Base-by-base conservation (phyloP, 768 basidiomycete genomes). In the Hypsizygus marmoreus region DNA sequence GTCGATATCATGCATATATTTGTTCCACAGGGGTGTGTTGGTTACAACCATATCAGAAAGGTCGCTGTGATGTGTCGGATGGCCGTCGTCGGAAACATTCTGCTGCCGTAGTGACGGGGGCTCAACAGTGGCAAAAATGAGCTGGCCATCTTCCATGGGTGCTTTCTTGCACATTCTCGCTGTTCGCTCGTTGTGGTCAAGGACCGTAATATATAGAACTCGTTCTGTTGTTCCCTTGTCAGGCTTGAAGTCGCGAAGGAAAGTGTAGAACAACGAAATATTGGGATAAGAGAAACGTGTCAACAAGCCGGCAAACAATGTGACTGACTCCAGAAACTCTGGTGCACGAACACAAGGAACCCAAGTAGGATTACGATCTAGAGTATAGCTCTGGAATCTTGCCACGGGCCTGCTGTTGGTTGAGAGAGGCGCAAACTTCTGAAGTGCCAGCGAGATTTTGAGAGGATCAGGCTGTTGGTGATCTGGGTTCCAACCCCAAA, bases 401-500 rank as follows among this genome's bases (percentile, higher is more conserved):
- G n/a, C n/a, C n/a, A n/a, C n/a, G 25, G 34, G n/a, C 16, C 40
- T 37, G 7, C 25, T 22, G 12, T 20, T 31, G 3, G 47, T 32
- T 16, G 41, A 29, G 20, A 43, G 28, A 5, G 34, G 47, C 2
- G 35, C n/a, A 22, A 19, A 6, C 6, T 24, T n/a, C n/a, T 39
- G 35, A 20, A 33, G 40, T 16, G 23, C 16, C 8, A 51, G 16
- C 3, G 19, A 24, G 10, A 43, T 3, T 19, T 38, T 32, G 10
- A 49, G 16, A 10, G 26, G 34, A 9, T 31, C 42, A 4, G 19
- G 19, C 28, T 53, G 45, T 17, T 47, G 47, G 3, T 2, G 39
- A 9, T 19, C 11, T 14, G 54, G 51, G 30, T 53, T 56, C 36
- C 37, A 52, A 8, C 43, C 45, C 54, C 54, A 56, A 4, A 54